phyloP scores from a whole-genome alignment of 139 green algal species.

The Pleodorina starrii region DNA sequence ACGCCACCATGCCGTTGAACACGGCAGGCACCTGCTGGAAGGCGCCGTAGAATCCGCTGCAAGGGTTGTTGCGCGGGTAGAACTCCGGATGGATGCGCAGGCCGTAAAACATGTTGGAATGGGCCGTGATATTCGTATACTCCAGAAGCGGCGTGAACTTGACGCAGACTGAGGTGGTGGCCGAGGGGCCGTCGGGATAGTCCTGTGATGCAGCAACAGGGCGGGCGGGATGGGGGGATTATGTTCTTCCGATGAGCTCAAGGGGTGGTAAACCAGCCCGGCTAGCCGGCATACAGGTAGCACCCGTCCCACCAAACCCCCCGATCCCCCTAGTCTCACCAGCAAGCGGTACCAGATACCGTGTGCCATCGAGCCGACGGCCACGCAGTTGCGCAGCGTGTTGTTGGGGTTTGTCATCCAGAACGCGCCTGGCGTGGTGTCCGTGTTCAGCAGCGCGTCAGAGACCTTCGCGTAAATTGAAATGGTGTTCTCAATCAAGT shows the following conservation, averaged over 20 bases:
- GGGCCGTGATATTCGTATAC: slow-evolving; percentile 73
- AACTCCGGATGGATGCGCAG: slow-evolving; percentile 66
- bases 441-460: slow-evolving; percentile 76
- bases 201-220: slow-evolving; percentile 2
- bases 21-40: slow-evolving; percentile 47
- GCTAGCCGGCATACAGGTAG: too few relatives aligned
- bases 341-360: slow-evolving; percentile 70
- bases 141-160: slow-evolving; percentile 66
- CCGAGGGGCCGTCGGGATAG: slow-evolving; percentile 59
- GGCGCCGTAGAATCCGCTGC: slow-evolving; percentile 15
- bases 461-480: slow-evolving; percentile 71
- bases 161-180: slow-evolving; percentile 64
- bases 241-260: too few relatives aligned
- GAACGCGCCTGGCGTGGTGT: slow-evolving; percentile 83
- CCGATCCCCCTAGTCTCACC: too few relatives aligned
- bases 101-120: slow-evolving; percentile 81
- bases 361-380: slow-evolving; percentile 49
- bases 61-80: slow-evolving; percentile 58
- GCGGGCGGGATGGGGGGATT: too few relatives aligned
- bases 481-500: slow-evolving; percentile 74
- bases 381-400: slow-evolving; percentile 51
- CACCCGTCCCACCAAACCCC: too few relatives aligned
- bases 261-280: too few relatives aligned
- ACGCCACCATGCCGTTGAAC: slow-evolving; percentile 62
- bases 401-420: slow-evolving; percentile 91